Evolutionary conservation across 192 early-diverging fungal species (phyloP).

Genomic region (Coemansia sp.): DNA sequence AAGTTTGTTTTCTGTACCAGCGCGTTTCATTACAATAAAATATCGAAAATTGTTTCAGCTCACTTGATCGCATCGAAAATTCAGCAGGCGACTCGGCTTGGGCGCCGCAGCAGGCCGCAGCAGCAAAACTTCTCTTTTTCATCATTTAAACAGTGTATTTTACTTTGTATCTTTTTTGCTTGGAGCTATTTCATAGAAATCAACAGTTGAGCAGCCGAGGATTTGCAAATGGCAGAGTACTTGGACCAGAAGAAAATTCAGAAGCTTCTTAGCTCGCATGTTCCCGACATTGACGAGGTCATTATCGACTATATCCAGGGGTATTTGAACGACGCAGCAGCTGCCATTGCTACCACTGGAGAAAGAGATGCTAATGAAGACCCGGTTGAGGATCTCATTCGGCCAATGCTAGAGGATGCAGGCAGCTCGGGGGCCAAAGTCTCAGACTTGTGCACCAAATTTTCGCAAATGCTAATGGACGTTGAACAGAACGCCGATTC

Average conservation of each 20-base stretch:
- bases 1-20: neutral
- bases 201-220: too few relatives aligned
- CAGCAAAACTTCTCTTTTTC: neutral
- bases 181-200: neutral
- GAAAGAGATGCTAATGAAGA: slow-evolving; percentile 31
- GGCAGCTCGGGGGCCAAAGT: slow-evolving; percentile 63
- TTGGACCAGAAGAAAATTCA: slow-evolving; percentile 50
- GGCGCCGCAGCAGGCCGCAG: neutral
- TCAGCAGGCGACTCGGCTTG: slow-evolving; percentile 3
- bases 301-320: slow-evolving; percentile 76
- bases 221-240: slow-evolving; percentile 19
- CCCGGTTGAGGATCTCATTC: slow-evolving; percentile 63
- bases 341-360: slow-evolving; percentile 26
- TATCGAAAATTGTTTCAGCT: neutral
- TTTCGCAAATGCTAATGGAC: slow-evolving; percentile 62
- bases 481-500: slow-evolving; percentile 35
- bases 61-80: neutral
- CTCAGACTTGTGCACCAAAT: slow-evolving; percentile 64
- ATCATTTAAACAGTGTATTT: neutral
- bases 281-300: slow-evolving; percentile 72
- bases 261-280: slow-evolving; percentile 53
- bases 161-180: slow-evolving; percentile 3
- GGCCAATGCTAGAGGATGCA: slow-evolving; percentile 66
- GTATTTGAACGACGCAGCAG: slow-evolving; percentile 62
- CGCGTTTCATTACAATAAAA: neutral